Conservation (phyloP, 2,329 filamentous ascomycete species). For the Claviceps fusiformis region DNA sequence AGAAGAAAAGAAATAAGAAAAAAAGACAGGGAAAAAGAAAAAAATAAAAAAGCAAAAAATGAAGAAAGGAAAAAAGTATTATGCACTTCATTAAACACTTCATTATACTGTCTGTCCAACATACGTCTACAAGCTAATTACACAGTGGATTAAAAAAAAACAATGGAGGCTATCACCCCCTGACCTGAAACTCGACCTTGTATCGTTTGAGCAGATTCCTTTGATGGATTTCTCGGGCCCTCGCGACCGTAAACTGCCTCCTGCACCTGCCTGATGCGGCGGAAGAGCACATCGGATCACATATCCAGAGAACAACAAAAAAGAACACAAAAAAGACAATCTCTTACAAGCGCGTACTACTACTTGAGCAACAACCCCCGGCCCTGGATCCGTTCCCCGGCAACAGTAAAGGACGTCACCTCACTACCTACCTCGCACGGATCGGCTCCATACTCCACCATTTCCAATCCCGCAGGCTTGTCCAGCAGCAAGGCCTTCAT, state of each 20-base stretch:
- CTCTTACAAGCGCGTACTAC: neutral
- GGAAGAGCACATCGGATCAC: too few relatives aligned
- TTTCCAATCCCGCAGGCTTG: constrained; percentile 19
- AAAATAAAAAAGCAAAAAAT: neutral
- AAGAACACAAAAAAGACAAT: neutral
- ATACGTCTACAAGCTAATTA: too few relatives aligned
- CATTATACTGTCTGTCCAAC: too few relatives aligned
- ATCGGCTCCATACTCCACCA: constrained; percentile 25
- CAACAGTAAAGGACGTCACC: constrained; percentile 17
- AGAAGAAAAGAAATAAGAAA: neutral
- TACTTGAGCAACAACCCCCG: constrained; percentile 10
- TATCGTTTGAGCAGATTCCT: too few relatives aligned
- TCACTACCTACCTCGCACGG: constrained; percentile 24
- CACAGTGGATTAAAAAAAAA: neutral
- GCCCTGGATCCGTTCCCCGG: constrained; percentile 20
- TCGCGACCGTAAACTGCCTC: too few relatives aligned
- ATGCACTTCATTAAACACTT: too few relatives aligned
- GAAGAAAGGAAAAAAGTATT: neutral
- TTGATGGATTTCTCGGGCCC: too few relatives aligned
- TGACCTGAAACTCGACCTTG: too few relatives aligned
- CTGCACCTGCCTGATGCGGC: too few relatives aligned
- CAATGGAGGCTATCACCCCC: neutral
- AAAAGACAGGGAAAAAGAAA: neutral
- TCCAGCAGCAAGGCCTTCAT: constrained; percentile 26
- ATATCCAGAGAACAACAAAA: neutral